Percentiles rank a stretch among this genome's conserved stretches.
Conservation (phyloP, 1,284 basidiomycete species). For the Xerocomus nothofagi region DNA sequence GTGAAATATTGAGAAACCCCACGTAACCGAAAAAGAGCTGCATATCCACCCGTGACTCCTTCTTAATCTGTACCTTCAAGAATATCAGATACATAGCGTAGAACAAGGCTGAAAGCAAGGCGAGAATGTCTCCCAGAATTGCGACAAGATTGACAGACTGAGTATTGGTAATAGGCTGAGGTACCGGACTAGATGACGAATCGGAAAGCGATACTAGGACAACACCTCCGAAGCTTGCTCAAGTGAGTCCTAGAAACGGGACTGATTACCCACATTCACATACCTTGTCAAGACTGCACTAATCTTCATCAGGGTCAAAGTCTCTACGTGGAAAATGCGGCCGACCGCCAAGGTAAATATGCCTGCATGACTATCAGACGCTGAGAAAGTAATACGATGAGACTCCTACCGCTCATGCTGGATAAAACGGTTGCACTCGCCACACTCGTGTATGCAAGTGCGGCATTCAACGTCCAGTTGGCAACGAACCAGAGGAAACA, state of each 20-base stretch:
- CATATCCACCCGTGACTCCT: constrained; percentile 89
- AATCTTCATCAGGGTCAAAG: constrained; percentile 73
- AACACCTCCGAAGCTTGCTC: constrained; percentile 78
- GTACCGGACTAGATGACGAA: constrained; percentile 36
- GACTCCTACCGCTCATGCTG: constrained; percentile 76
- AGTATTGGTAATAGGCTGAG: constrained; percentile 19
- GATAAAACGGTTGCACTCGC: constrained; percentile 89
- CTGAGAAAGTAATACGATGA: neutral
- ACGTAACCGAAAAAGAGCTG: constrained; percentile 94
- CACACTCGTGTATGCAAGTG: constrained; percentile 84
- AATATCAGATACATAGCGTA: constrained; percentile 93
- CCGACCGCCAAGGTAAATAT: constrained; percentile 94
- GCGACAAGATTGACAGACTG: constrained; percentile 30
- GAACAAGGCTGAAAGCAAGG: constrained; percentile 79
- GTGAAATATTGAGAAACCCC: constrained; percentile 84
- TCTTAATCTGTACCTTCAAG: constrained; percentile 84
- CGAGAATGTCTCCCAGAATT: constrained; percentile 76
- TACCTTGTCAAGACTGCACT: constrained; percentile 83
- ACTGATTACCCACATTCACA: constrained; percentile 16
- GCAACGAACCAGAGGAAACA: constrained; percentile 89
- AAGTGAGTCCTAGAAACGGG: constrained; percentile 5
- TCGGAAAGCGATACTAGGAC: constrained; percentile 85
- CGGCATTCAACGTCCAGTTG: constrained; percentile 86
- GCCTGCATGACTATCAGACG: constrained; percentile 49
- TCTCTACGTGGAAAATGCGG: constrained; percentile 82